Evolutionary conservation across 768 basidiomycete genomes (phyloP), one percentile per base, ranked within the genome.

Genomic region (Termitomyces bulborhizus): DNA sequence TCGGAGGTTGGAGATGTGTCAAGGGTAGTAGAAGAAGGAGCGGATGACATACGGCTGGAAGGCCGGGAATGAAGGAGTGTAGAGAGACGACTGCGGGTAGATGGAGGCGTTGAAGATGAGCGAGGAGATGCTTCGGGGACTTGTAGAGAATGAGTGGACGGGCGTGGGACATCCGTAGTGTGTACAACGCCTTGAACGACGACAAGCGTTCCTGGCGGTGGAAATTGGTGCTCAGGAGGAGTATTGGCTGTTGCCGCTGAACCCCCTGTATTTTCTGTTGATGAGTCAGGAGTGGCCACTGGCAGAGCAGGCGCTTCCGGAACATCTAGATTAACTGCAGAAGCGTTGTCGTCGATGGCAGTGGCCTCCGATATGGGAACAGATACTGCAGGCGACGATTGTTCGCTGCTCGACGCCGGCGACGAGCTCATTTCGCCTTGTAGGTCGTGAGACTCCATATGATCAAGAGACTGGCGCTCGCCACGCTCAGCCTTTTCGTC

Each of bases 141-240:
- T 21, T 67, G 39, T 18, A 46, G 29, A 8, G 62, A 47, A 21
- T 67, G 60, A 43, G 68, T 63, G 13, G 62, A 53, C 36, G 68
- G 54, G 21, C 76, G 73, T 1, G 83, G 76, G 27, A 80, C 77
- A 67, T 89, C 87, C 3, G 85, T 84, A 0, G 88, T 89, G 58
- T 90, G 87, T 0, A 90, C 88, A 40, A 90, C 87, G 47, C 88
- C 88, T 68, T 91, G 88, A 0, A 91, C 88, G 36, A 91, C 86
- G 26, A 91, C 88, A 3, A 91, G 76, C 2, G 88, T 89, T 13
- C 88, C 87, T 0, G 87, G 83, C 0, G 86, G 83, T 36, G 86
- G 86, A 64, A 88, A 88, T 53, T 77, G 76, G 21, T 57, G 58
- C 32, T 40, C 9, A 2, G 53, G 11, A 18, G 21, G 21, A 21